Conservation (phyloP, 2,329 filamentous ascomycete genomes). For the Parasarocladium wereldwijsianum region DNA sequence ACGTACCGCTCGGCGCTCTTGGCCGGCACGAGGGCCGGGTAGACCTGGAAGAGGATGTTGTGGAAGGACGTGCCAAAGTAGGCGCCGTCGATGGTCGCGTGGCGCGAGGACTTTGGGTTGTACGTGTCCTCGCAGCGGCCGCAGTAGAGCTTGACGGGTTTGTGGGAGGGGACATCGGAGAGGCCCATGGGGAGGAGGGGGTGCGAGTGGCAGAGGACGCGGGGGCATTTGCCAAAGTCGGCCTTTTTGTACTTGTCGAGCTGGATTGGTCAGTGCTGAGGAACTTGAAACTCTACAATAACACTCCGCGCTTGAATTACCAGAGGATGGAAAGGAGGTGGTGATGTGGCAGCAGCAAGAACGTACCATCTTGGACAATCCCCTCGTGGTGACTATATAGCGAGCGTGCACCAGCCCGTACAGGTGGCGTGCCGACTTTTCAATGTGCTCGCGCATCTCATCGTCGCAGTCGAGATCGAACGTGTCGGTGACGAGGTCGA, state of each 20-base stretch:
- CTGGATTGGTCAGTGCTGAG: constrained; percentile 29
- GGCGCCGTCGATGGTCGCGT: constrained; percentile 88
- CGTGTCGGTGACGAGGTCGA: constrained; percentile 93
- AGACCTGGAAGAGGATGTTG: constrained; percentile 98
- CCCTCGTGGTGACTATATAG: constrained; percentile 92
- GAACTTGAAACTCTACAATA: not conserved
- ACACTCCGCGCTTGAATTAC: constrained; percentile 2
- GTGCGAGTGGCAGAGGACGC: constrained; percentile 87
- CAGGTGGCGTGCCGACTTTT: constrained; percentile 89
- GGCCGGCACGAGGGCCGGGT: constrained; percentile 72
- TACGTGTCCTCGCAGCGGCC: constrained; percentile 95
- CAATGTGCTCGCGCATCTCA: constrained; percentile 94
- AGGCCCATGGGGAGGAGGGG: constrained; percentile 90
- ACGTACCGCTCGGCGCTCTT: constrained; percentile 81
- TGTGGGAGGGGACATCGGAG: constrained; percentile 73
- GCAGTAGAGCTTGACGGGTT: constrained; percentile 94
- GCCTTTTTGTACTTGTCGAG: constrained; percentile 98
- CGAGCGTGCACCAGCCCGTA: constrained; percentile 93
- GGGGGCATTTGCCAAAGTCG: constrained; percentile 95
- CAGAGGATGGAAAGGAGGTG: constrained; percentile 2
- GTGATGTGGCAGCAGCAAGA: not conserved
- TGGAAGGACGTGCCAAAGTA: constrained; percentile 98
- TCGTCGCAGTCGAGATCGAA: constrained; percentile 98
- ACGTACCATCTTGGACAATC: constrained; percentile 86
- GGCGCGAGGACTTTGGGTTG: constrained; percentile 94